These are phyloP conservation scores for Kalanchoe fedtschenkoi DNA, from an alignment of 164 flowering plant species.

Conservation along the genomic window DNA sequence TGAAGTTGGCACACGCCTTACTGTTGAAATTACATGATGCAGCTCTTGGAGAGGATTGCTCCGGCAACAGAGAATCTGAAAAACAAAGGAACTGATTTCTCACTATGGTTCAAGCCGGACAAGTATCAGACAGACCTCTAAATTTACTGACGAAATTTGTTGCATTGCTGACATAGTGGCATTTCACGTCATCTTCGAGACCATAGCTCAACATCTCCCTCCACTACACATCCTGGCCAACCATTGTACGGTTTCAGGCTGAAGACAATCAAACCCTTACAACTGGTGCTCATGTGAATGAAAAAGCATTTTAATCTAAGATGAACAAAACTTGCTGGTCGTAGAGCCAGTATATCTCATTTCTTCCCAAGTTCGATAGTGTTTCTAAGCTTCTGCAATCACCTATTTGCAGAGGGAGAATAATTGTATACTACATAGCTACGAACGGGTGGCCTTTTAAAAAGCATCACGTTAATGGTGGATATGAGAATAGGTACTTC, in stretches of 20 bases:
- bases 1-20: background rate
- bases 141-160: background rate
- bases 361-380: background rate
- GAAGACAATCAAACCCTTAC: background rate
- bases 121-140: slow-evolving; percentile 59
- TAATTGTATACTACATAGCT: slow-evolving; percentile 50
- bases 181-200: background rate
- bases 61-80: slow-evolving; percentile 82
- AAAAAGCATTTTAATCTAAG: too few relatives aligned
- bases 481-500: slow-evolving; percentile 30
- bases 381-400: slow-evolving; percentile 2
- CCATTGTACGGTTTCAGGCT: too few relatives aligned
- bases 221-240: too few relatives aligned
- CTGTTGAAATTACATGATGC: slow-evolving; percentile 14
- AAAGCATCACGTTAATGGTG: slow-evolving; percentile 41
- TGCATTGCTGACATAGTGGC: background rate
- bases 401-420: slow-evolving; percentile 46
- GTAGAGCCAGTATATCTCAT: too few relatives aligned
- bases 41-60: slow-evolving; percentile 74
- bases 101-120: slow-evolving; percentile 87
- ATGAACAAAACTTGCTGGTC: too few relatives aligned
- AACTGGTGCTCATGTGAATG: too few relatives aligned
- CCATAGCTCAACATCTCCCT: too few relatives aligned
- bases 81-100: slow-evolving; percentile 63
- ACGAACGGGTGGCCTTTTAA: slow-evolving; percentile 51